Conservation (phyloP, 495 filamentous ascomycete species). For the Aspergillus ellipticus region DNA sequence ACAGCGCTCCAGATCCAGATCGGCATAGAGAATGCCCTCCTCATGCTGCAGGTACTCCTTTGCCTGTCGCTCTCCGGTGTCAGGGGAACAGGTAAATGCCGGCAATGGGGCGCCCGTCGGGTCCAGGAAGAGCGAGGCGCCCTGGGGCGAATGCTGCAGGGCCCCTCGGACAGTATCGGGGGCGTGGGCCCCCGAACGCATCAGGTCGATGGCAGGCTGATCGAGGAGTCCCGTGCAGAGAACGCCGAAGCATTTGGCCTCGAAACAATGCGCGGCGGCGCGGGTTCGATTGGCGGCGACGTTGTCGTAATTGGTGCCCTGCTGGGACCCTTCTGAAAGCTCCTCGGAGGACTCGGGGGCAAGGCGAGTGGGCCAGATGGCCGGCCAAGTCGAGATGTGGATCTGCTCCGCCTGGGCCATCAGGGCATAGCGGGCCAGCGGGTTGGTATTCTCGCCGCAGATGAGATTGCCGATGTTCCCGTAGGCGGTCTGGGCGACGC, state of each 20-base stretch:
- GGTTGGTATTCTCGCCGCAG: constrained; percentile 41
- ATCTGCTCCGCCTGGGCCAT: constrained; percentile 22
- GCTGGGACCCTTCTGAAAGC: constrained; percentile 15
- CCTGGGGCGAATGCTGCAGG: constrained; percentile 21
- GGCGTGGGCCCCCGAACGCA: constrained; percentile 8
- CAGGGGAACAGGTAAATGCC: constrained; percentile 18
- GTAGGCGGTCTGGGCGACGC: constrained; percentile 19
- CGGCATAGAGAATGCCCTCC: constrained; percentile 41
- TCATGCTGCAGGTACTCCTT: constrained; percentile 29
- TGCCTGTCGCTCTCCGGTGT: constrained; percentile 9
- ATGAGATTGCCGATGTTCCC: constrained; percentile 31
- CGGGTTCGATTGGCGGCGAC: constrained; percentile 36
- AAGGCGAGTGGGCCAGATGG: constrained; percentile 28
- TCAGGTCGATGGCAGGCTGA: constrained; percentile 19
- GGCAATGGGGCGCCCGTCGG: constrained; percentile 30
- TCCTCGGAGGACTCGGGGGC: too few relatives aligned
- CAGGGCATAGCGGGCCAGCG: constrained; percentile 26
- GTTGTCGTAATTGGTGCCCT: constrained; percentile 34
- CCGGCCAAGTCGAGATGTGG: constrained; percentile 34
- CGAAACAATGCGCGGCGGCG: constrained; percentile 42
- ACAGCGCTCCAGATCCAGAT: constrained; percentile 34
- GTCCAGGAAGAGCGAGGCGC: constrained; percentile 35
- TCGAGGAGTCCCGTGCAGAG: constrained; percentile 30
- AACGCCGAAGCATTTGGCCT: constrained; percentile 43
- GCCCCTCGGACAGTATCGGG: not conserved